These are phyloP conservation scores for Trichoderma sp. DNA, from an alignment of 2,329 filamentous ascomycete genomes.

Conservation along the genomic window DNA sequence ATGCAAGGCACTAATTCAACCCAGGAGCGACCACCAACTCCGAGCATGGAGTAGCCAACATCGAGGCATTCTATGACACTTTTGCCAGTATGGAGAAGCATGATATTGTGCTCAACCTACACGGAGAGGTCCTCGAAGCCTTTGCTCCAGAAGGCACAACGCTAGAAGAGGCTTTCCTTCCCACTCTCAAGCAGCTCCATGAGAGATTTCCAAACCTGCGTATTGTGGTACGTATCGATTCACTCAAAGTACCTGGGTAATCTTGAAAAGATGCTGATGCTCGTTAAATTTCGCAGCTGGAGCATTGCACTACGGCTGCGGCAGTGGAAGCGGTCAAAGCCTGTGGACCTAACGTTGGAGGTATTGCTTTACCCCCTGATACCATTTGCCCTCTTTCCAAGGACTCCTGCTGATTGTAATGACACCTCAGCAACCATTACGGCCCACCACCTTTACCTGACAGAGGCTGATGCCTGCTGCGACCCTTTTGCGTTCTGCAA, in stretches of 20 bases:
- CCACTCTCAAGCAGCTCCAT: slow-evolving; percentile 72
- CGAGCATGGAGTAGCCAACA: slow-evolving; percentile 65
- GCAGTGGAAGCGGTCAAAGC: slow-evolving; percentile 74
- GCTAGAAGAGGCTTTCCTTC: slow-evolving; percentile 64
- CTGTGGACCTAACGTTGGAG: slow-evolving; percentile 73
- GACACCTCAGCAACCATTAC: slow-evolving; percentile 65
- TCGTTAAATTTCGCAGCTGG: slow-evolving; percentile 42
- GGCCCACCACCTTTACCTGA: slow-evolving; percentile 80
- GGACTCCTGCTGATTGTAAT: neutral
- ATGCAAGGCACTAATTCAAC: slow-evolving; percentile 19
- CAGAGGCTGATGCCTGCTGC: slow-evolving; percentile 67
- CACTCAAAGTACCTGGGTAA: neutral
- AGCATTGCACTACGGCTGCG: slow-evolving; percentile 85
- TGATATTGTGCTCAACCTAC: slow-evolving; percentile 77
- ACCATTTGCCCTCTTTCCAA: neutral
- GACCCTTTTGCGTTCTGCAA: slow-evolving; percentile 65
- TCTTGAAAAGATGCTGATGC: neutral
- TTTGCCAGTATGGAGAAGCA: slow-evolving; percentile 88
- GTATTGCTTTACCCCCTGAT: slow-evolving; percentile 27
- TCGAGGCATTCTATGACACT: slow-evolving; percentile 70
- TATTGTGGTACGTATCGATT: slow-evolving; percentile 43
- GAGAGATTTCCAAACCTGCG: slow-evolving; percentile 68
- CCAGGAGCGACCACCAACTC: slow-evolving; percentile 63
- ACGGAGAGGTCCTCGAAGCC: slow-evolving; percentile 70
- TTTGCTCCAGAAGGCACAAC: slow-evolving; percentile 47